A percentile compares a stretch with the other conserved stretches of the same genome.
phyloP scores from a whole-genome alignment of 2,329 filamentous ascomycete genomes.

The Leptodontidium sp. region DNA sequence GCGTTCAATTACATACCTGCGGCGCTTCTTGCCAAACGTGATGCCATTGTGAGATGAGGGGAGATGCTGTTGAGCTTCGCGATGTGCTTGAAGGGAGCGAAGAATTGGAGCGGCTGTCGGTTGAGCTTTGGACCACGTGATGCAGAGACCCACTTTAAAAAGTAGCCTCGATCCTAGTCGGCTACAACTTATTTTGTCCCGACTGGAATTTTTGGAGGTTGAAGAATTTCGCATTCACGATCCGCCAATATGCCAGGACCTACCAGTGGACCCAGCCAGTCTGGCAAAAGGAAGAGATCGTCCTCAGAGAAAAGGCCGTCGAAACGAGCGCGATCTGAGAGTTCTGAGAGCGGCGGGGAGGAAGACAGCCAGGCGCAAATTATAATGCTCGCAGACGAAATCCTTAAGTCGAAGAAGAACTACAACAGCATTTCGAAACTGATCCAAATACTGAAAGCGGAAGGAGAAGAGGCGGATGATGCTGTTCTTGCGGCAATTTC shows the following conservation, averaged over 20 bases:
- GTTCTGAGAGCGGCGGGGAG: conserved; percentile 50
- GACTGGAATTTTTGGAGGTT: conserved; percentile 5
- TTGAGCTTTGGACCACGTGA: conserved; percentile 25
- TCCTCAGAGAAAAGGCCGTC: conserved; percentile 56
- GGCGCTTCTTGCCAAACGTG: conserved; percentile 94
- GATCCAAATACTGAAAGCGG: conserved; percentile 64
- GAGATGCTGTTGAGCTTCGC: conserved; percentile 56
- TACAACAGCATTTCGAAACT: conserved; percentile 89
- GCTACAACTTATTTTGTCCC: conserved; percentile 9
- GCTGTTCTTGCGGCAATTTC: conserved; percentile 77
- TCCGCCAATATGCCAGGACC: conserved; percentile 42
- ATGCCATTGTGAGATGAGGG: conserved; percentile 87
- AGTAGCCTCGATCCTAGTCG: background rate
- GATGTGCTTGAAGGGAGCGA: conserved; percentile 39
- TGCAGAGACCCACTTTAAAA: conserved; percentile 10
- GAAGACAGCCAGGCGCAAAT: conserved; percentile 71
- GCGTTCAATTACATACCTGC: conserved; percentile 73
- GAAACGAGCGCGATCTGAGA: conserved; percentile 53
- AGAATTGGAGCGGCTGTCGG: conserved; percentile 39
- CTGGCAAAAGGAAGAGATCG: conserved; percentile 57
- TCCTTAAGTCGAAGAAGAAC: conserved; percentile 85
- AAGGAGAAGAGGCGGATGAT: conserved; percentile 60
- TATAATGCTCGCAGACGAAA: conserved; percentile 78
- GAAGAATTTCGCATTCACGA: conserved; percentile 22
- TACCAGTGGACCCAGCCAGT: conserved; percentile 27